Evolutionary conservation across 1,284 basidiomycete species (phyloP).

Genomic region (Naganishia albida): DNA sequence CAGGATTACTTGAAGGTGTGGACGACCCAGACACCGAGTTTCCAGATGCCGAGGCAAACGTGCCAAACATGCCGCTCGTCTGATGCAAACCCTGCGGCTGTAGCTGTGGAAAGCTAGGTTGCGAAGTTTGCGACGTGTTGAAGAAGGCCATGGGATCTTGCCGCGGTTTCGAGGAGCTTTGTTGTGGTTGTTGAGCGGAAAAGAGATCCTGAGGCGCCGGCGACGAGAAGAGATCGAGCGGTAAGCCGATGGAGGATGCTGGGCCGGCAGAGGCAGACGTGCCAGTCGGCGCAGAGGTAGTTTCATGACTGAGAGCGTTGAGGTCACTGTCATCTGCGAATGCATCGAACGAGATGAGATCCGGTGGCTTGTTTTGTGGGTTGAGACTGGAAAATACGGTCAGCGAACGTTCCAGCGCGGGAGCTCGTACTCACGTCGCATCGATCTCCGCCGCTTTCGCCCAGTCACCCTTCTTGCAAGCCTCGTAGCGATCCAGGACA

Average conservation of each 20-base stretch:
- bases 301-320: constrained; percentile 44
- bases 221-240: constrained; percentile 53
- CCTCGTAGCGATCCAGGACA: constrained; percentile 83
- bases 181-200: constrained; percentile 32
- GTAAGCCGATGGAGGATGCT: constrained; percentile 49
- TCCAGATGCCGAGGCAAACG: constrained; percentile 32
- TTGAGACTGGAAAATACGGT: constrained; percentile 39
- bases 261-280: constrained; percentile 30
- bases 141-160: constrained; percentile 53
- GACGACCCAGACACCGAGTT: constrained; percentile 25
- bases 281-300: constrained; percentile 34
- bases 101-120: constrained; percentile 29
- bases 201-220: constrained; percentile 43
- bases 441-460: constrained; percentile 46
- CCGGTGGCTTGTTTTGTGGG: constrained; percentile 49
- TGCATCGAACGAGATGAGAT: constrained; percentile 55
- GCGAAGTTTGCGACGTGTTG: constrained; percentile 37
- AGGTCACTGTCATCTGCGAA: constrained; percentile 50
- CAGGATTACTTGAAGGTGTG: constrained; percentile 16
- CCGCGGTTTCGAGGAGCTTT: constrained; percentile 31
- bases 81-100: constrained; percentile 3
- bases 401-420: constrained; percentile 11
- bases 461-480: constrained; percentile 87
- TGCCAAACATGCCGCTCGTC: constrained; percentile 30
- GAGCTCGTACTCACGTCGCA: constrained; percentile 40